Evolutionary conservation across 805 yeast species (phyloP), one percentile per base, ranked within the genome.

Genomic region (Cyberlindnera samutprakarnensis): DNA sequence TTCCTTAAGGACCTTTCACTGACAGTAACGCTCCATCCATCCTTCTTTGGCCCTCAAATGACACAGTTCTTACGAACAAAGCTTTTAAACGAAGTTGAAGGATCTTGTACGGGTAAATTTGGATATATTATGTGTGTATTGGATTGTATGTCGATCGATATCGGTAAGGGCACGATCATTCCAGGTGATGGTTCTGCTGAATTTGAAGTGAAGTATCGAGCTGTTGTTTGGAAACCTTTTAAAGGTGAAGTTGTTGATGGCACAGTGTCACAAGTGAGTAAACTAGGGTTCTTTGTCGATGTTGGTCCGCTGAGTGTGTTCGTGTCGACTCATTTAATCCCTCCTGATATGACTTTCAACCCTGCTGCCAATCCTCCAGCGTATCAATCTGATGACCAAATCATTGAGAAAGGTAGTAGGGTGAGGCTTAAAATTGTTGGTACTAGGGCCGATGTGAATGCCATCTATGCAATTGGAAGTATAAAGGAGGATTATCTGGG

Each of bases 241-340:
- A 92, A 92, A 61, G 98, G 97, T 22, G 98, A 92, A 60, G 98
- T 92, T 7, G 97, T 92, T 17, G 98, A 92, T 58, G 98, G 94
- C 6, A 78, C 90, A 16, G 97, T 92, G 12, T 83, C 95, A 11
- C 83, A 85, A 20, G 96, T 94, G 30, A 86, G 82, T 57, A 86
- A 75, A 52, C 82, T 90, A 79, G 98, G 98, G 7, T 86, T 92
- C 44, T 92, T 92, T 56, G 97, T 95, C 23, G 96, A 92, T 58
- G 98, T 92, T 18, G 98, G 98, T 0, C 98, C 98, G 12, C 66
- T 92, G 54, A 78, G 88, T 16, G 96, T 92, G 24, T 92, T 92
- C 57, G 94, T 92, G 15, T 83, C 95, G 16, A 87, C 94, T 23
- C 96, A 90, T 61, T 70, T 88, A 56, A 88, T 92, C 47, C 97